Evolutionary conservation across 2,329 filamentous ascomycete species (phyloP), one percentile per base, ranked within the genome.

Genomic region (Penicillium sp.): DNA sequence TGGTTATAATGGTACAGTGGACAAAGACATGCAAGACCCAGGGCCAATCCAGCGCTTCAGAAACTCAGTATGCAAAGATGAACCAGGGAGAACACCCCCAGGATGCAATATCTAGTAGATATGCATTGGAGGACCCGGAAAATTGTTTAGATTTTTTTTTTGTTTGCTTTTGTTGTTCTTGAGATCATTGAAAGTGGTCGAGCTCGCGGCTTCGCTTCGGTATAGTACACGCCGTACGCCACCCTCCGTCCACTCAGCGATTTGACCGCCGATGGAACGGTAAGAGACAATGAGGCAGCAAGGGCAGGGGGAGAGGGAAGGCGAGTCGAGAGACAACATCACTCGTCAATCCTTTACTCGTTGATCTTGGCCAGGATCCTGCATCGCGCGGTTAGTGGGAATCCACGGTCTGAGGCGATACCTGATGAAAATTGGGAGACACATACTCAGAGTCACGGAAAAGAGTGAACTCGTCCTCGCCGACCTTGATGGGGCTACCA

Each of bases 331-430:
- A 39, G 27, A 45, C 9, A 39, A 45, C 30, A 32, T 32, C 21
- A 23, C 36, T 40, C 21, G 34, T 39, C 25, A 35, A 39, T 38
- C 39, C 34, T 77, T 76, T 87, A 95, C 79, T 97, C 91, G 74
- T 88, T 95, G 80, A 98, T 95, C 85, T 97, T 98, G 70, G 93
- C 93, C 47, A 98, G 82, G 58, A 98, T 87, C 70, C 91, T 96
- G 59, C n/a, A 14, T 6, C 14, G 17, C 10, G 18, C 11, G 23
- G 36, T 62, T 52, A 60, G 52, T 36, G 17, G 20, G 14, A 20
- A 21, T n/a, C 6, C 6, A 28, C 11, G 25, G 5, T 9, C 11
- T 27, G 6, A 23, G 7, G 6, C 25, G 11, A 9, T n/a, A 6
- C 4, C 25, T 13, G 11, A 21, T 4, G 1, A 39, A 9, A 7